These are phyloP conservation scores for Venturia asperata DNA, from an alignment of 2,329 filamentous ascomycete genomes.

Conservation along the genomic window DNA sequence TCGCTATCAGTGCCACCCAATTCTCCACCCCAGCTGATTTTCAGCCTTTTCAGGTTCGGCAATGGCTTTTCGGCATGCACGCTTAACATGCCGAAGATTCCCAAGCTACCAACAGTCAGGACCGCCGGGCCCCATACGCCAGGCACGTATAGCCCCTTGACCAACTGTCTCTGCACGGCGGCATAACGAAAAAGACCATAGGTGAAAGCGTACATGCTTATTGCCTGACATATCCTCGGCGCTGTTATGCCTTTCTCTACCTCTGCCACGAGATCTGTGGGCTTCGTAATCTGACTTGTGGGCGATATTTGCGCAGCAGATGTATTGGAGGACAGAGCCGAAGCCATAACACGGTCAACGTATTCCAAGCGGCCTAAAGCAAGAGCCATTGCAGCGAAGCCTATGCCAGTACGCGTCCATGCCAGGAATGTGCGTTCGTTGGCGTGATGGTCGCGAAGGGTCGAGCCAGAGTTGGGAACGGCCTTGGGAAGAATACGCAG, in stretches of 20 bases:
- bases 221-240: not conserved
- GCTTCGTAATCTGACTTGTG: not conserved
- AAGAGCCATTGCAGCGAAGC: constrained; percentile 46
- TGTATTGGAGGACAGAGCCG: not conserved
- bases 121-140: not conserved
- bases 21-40: not conserved
- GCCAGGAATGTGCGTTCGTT: constrained; percentile 48
- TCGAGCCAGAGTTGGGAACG: constrained; percentile 39
- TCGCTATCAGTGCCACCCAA: not conserved
- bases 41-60: not conserved
- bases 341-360: constrained; percentile 30
- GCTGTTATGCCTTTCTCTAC: constrained; percentile 5
- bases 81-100: not conserved
- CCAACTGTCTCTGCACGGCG: constrained; percentile 4
- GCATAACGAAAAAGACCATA: not conserved
- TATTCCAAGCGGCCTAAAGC: constrained; percentile 39
- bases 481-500: constrained; percentile 19
- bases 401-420: constrained; percentile 46
- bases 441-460: constrained; percentile 48
- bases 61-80: constrained; percentile 2
- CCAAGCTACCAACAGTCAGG: not conserved
- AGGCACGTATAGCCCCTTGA: not conserved
- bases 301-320: not conserved
- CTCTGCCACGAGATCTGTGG: not conserved
- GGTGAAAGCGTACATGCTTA: not conserved